phyloP scores from a whole-genome alignment of 352 stramenopile species.

The Pilasporangium apinafurcum region DNA sequence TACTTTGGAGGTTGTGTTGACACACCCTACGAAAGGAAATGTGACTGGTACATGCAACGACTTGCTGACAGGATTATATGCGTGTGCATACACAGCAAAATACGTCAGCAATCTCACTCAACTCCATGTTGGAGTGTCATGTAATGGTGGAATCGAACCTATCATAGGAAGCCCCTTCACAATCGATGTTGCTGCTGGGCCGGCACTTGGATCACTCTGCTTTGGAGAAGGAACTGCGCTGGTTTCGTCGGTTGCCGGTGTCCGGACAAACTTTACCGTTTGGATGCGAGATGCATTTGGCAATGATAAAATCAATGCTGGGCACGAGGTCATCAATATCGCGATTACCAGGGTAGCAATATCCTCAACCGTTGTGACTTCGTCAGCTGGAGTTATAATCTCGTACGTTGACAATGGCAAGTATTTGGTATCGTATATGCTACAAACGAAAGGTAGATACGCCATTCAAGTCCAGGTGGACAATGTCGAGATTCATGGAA shows the following conservation, averaged over 20 bases:
- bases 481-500: constrained; percentile 24
- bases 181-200: constrained; percentile 36
- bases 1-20: constrained; percentile 25
- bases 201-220: constrained; percentile 35
- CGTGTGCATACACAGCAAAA: constrained; percentile 51
- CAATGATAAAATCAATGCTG: constrained; percentile 60
- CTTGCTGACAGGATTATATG: constrained; percentile 48
- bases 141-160: constrained; percentile 4
- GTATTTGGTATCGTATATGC: constrained; percentile 35
- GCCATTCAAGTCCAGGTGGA: constrained; percentile 37
- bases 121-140: constrained; percentile 26
- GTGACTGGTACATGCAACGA: constrained; percentile 40
- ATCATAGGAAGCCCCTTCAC: constrained; percentile 48
- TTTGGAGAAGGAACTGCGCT: constrained; percentile 34
- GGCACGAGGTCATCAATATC: constrained; percentile 27
- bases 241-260: constrained; percentile 45
- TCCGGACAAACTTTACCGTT: constrained; percentile 37
- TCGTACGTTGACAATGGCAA: constrained; percentile 24
- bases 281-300: constrained; percentile 47
- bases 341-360: too few species aligned
- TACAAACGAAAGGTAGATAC: constrained; percentile 38
- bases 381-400: constrained; percentile 13
- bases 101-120: constrained; percentile 26
- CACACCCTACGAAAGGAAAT: constrained; percentile 23
- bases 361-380: constrained; percentile 3